phyloP scores from a whole-genome alignment of 164 flowering plant species.

The Euptelea pleiosperma region DNA sequence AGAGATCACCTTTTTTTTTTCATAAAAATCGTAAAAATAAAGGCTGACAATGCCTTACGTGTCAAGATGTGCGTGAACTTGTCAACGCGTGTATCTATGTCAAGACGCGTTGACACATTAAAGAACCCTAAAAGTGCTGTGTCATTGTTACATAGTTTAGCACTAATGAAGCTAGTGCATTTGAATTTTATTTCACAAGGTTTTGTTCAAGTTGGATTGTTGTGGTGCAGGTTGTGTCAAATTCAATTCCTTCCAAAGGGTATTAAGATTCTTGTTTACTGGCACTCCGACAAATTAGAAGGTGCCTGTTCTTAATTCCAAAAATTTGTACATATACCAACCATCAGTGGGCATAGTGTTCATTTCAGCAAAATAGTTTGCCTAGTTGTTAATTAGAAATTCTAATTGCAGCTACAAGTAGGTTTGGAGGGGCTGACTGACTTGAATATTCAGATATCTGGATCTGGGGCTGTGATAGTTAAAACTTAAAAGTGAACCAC shows the following conservation, averaged over 20 bases:
- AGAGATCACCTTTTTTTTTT: too few relatives aligned
- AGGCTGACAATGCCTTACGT: too few relatives aligned
- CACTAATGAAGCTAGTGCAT: background rate
- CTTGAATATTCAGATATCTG: background rate
- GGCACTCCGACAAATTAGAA: background rate
- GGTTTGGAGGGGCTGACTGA: background rate
- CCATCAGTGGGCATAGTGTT: background rate
- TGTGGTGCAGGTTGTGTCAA: slow-evolving; percentile 8
- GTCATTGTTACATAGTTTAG: too few relatives aligned
- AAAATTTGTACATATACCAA: too few relatives aligned
- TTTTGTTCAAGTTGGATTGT: background rate
- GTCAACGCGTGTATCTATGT: too few relatives aligned
- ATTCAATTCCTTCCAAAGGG: background rate
- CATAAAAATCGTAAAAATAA: too few relatives aligned
- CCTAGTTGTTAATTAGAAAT: background rate
- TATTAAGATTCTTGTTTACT: background rate
- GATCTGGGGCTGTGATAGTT: background rate
- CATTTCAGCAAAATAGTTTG: too few relatives aligned
- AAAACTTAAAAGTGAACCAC: background rate
- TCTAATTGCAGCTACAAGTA: background rate
- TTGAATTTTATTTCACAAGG: background rate
- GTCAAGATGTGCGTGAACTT: too few relatives aligned
- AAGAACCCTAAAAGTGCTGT: too few relatives aligned
- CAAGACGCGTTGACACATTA: too few relatives aligned
- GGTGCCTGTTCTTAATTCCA: background rate